These are phyloP conservation scores for Pythium brachiatum DNA, from an alignment of 352 stramenopile species.

Conservation along the genomic window DNA sequence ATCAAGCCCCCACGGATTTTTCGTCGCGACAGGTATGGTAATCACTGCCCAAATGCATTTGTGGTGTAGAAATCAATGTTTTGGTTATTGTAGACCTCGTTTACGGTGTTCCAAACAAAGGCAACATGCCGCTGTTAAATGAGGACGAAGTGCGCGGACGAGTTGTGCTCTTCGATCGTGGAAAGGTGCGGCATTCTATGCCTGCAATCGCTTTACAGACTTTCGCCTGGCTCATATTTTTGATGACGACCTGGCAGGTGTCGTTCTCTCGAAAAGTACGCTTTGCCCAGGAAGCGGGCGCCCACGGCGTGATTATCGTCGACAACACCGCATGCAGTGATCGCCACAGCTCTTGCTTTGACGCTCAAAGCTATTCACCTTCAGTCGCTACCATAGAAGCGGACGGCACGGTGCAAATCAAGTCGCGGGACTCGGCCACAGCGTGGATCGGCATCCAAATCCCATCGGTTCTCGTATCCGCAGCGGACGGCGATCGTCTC, in stretches of 20 bases:
- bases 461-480: constrained; percentile 14
- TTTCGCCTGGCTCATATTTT: too few relatives aligned
- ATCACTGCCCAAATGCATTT: neutral
- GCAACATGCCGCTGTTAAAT: constrained; percentile 2
- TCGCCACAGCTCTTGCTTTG: constrained; percentile 1
- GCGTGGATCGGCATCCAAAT: constrained; percentile 11
- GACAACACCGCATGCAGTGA: neutral
- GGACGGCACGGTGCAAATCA: neutral
- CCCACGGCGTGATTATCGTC: constrained; percentile 10
- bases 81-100: constrained; percentile 13
- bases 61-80: neutral
- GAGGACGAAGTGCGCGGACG: constrained; percentile 11
- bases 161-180: constrained; percentile 11
- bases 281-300: constrained; percentile 10
- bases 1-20: constrained; percentile 2
- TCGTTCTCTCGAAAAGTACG: constrained; percentile 17
- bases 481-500: constrained; percentile 13
- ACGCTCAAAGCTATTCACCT: neutral
- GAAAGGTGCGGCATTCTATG: constrained; percentile 10
- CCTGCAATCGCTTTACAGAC: too few relatives aligned
- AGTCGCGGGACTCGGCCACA: neutral
- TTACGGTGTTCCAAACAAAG: constrained; percentile 12
- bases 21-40: neutral
- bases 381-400: neutral
- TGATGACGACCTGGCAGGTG: too few relatives aligned